Base-by-base conservation (phyloP, 164 flowering plant species). In the Protea cynaroides region DNA sequence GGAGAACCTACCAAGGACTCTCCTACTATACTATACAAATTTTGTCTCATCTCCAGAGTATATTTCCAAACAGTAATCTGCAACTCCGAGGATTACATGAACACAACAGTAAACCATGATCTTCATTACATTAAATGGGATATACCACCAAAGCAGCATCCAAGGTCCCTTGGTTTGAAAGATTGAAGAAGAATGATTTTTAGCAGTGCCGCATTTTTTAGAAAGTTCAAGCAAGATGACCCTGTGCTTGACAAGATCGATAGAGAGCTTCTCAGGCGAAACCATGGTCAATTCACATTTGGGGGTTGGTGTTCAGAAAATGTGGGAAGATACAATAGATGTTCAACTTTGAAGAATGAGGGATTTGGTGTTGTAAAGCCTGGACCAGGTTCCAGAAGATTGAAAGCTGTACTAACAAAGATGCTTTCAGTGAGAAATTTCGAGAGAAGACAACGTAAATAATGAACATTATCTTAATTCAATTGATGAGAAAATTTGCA, bases 91-190 rank as follows among this genome's bases (percentile, higher is more conserved):
- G 81, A 80, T 50, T 86, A 74, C 85, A 81, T 63, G 65, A 87
- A 86, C 83, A 84, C 89, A 1, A 85, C 92, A 7, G 79, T 81
- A 0, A 90, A 85, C 82, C 92, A 90, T 64, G 98, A 93, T 60
- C 88, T 93, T 56, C 98, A 87, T 75, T 86, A 84, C 80, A 85
- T 93, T 10, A 50, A 90, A 5, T 93, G 98, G 98, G 98, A 90
- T 58, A 82, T 54, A 2, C 98, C 98, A 18, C 97, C 98, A 1
- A 90, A 86, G 76, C 98, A 90, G 72, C 98, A 93, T 62, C 98
- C 98, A 0, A 72, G 81, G 56, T 70, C 76, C 2, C 88, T 93
- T 1, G 85, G 85, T 1, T 66, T 82, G 36, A 81, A 62, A 69
- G 92, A 93, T 54, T 88, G 67, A 73, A 73, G 74, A 36, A 82